Evolutionary conservation across 768 basidiomycete species (phyloP), one percentile per base, ranked within the genome.

Genomic region (Leucosporidium creatinivorum): DNA sequence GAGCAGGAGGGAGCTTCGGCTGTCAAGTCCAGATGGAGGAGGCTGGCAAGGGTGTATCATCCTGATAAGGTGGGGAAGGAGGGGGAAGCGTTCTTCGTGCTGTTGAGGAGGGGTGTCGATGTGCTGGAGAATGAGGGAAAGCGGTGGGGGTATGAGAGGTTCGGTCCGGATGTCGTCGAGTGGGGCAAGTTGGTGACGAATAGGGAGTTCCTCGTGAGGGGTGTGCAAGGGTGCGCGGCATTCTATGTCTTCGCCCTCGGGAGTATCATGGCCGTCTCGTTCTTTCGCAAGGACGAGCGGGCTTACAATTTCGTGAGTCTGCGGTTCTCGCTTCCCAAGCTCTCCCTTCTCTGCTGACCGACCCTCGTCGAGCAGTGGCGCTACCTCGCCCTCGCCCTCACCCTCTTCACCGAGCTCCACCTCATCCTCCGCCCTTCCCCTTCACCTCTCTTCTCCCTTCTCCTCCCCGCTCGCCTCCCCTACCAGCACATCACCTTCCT

Each of bases 131-230:
- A 89, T 70, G 90, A 91, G 4, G 81, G 83, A 13, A 85, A 85
- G 55, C 79, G 90, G 58, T 92, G 91, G 80, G 91, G 89, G 0
- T 93, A 93, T 76, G 91, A 93, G 74, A 82, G 89, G 87, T 93
- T 92, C 74, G 91, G 91, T 0, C 86, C 89, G 17, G 85, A 85
- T 39, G 87, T 86, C 6, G 70, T 89, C 30, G 75, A 65, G 2
- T 93, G 89, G 89, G 82, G 80, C 25, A 80, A 85, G 26, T 88
- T 87, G 66, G 81, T 79, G n/a, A 89, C 88, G 0, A 79, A 82
- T 52, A 81, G 83, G 50, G 89, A 92, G 66, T 91, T 85, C 69
- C 78, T 92, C 60, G 80, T 80, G 36, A 83, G 82, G 18, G 90
- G 90, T 8, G 80, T 90, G 31, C 73, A 86, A 67, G 82, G 81